Conservation (phyloP, 1,284 basidiomycete species). For the Inonotus obliquus region DNA sequence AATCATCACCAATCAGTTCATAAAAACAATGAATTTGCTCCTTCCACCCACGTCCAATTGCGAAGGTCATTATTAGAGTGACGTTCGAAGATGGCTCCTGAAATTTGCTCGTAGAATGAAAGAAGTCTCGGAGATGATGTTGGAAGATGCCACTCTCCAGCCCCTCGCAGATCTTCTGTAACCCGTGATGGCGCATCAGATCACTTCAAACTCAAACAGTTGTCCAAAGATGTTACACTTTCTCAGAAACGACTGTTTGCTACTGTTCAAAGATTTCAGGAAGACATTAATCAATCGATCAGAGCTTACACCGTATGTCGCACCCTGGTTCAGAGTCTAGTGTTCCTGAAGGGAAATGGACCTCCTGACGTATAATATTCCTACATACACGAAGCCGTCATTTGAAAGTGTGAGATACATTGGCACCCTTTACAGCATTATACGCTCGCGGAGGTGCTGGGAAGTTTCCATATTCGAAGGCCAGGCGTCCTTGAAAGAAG, state of each 20-base stretch:
- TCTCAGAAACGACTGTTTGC: background rate
- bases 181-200: background rate
- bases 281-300: background rate
- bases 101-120: background rate
- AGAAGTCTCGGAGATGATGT: background rate
- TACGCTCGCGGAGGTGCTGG: slow-evolving; percentile 63
- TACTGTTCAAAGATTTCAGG: background rate
- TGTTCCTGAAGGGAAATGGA: background rate
- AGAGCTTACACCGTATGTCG: background rate
- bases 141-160: background rate
- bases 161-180: background rate
- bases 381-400: slow-evolving; percentile 24
- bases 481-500: slow-evolving; percentile 27
- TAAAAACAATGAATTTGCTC: background rate
- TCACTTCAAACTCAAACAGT: background rate
- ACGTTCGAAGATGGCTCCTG: background rate
- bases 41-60: background rate
- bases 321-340: background rate
- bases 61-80: background rate
- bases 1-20: background rate
- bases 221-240: background rate
- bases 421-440: slow-evolving; percentile 64
- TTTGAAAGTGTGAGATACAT: slow-evolving; percentile 68
- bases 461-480: slow-evolving; percentile 53
- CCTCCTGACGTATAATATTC: background rate